A percentile compares a stretch with the other conserved stretches of the same genome.
These are phyloP conservation scores for Geotrichum australiense DNA, from an alignment of 1,139 yeast genomes.

Conservation along the genomic window DNA sequence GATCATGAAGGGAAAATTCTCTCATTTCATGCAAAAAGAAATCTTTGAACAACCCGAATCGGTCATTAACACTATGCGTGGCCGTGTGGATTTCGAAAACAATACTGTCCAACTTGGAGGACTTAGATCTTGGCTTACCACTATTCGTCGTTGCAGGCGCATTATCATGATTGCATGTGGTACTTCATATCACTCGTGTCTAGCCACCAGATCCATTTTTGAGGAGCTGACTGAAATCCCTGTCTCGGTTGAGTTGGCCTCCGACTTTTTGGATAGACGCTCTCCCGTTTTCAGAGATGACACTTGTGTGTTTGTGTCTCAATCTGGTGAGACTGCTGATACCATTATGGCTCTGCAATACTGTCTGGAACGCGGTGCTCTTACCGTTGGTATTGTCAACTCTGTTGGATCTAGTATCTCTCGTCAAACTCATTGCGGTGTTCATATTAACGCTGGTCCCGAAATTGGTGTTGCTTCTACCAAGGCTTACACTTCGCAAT, in stretches of 20 bases:
- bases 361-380: conserved; percentile 94
- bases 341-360: conserved; percentile 92
- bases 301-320: conserved; percentile 95
- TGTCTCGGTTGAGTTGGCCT: conserved; percentile 91
- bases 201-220: conserved; percentile 92
- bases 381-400: conserved; percentile 92
- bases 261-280: conserved; percentile 91
- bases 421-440: conserved; percentile 97
- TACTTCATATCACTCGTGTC: conserved; percentile 96
- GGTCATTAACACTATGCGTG: conserved; percentile 97
- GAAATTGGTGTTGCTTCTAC: conserved; percentile 99
- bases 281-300: conserved; percentile 98
- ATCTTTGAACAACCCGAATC: conserved; percentile 98
- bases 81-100: conserved; percentile 90
- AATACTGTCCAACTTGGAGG: conserved; percentile 82
- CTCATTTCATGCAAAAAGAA: conserved; percentile 98
- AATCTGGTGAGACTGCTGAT: conserved; percentile 99
- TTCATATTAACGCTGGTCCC: conserved; percentile 98
- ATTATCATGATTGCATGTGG: conserved; percentile 99
- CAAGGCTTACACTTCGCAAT: conserved; percentile 98
- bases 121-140: conserved; percentile 71
- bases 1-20: conserved; percentile 96
- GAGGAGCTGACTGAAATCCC: conserved; percentile 97
- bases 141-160: conserved; percentile 91
- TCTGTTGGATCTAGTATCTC: conserved; percentile 96